A percentile compares a stretch with the other conserved stretches of the same genome.
These are phyloP conservation scores for Middelhovenomyces tepae DNA, from an alignment of 805 yeast genomes.

Conservation along the genomic window DNA sequence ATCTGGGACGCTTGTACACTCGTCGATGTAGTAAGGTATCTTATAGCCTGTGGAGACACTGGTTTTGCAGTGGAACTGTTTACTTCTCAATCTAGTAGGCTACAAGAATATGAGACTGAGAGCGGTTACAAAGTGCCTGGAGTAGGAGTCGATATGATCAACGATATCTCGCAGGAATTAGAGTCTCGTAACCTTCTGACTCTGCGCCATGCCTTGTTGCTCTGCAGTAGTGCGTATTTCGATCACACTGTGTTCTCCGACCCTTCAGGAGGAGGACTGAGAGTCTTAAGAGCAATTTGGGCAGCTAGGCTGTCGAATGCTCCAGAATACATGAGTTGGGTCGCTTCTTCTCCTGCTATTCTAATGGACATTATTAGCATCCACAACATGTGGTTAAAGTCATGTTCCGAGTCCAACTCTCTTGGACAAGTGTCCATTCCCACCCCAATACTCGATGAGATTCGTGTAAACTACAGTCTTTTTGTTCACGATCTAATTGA, in stretches of 20 bases:
- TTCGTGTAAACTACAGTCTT: constrained; percentile 7
- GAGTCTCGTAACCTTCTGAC: constrained; percentile 6
- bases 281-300: constrained; percentile 17
- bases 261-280: constrained; percentile 13
- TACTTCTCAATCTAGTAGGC: constrained; percentile 18
- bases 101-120: constrained; percentile 5
- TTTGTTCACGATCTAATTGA: constrained; percentile 13
- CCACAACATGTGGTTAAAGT: constrained; percentile 13
- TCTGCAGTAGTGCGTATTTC: constrained; percentile 13
- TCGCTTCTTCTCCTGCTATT: constrained; percentile 8
- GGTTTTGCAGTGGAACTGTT: constrained; percentile 24
- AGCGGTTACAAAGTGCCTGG: background rate
- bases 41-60: constrained; percentile 11
- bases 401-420: constrained; percentile 9
- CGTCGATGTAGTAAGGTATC: constrained; percentile 13
- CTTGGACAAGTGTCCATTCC: constrained; percentile 15
- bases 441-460: constrained; percentile 8
- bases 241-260: constrained; percentile 11
- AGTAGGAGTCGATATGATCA: constrained; percentile 1
- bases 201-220: constrained; percentile 11
- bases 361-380: constrained; percentile 10
- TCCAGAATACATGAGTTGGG: constrained; percentile 9
- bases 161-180: constrained; percentile 4
- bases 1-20: constrained; percentile 25
- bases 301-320: constrained; percentile 13